Conservation (phyloP, 2,329 filamentous ascomycete genomes). For the Aspergillus fumigatiaffinis region DNA sequence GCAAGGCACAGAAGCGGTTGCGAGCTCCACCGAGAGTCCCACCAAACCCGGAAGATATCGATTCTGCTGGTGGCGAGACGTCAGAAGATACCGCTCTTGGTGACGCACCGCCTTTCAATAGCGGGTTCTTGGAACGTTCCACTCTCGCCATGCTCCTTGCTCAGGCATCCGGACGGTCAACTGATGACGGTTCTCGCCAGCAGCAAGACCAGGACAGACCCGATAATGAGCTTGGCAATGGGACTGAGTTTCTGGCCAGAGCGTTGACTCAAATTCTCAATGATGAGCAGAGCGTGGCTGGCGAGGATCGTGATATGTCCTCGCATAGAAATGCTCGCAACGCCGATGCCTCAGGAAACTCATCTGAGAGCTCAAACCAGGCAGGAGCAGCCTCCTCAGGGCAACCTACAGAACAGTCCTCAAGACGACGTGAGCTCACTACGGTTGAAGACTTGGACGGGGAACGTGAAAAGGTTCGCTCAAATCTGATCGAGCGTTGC, state of each 20-base stretch:
- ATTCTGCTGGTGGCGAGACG: conserved; percentile 28
- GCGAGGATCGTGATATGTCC: conserved; percentile 21
- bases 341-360: conserved; percentile 8
- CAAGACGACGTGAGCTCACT: conserved; percentile 30
- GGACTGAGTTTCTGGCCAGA: conserved; percentile 38
- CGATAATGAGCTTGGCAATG: conserved; percentile 26
- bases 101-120: conserved; percentile 25
- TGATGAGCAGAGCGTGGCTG: conserved; percentile 24
- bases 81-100: conserved; percentile 25
- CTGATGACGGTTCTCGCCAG: conserved; percentile 20
- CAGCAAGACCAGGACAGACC: conserved; percentile 19
- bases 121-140: conserved; percentile 25
- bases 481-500: conserved; percentile 80
- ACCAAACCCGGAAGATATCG: conserved; percentile 58
- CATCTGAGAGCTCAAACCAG: conserved; percentile 20
- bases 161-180: conserved; percentile 24
- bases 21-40: conserved; percentile 61
- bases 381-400: conserved; percentile 16
- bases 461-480: conserved; percentile 67
- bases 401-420: conserved; percentile 20
- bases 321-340: conserved; percentile 18
- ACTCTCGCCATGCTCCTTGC: conserved; percentile 34
- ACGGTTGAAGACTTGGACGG: conserved; percentile 77
- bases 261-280: conserved; percentile 41
- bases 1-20: conserved; percentile 57